Conservation (phyloP, 2,329 filamentous ascomycete species). For the Pseudopithomyces maydicus region DNA sequence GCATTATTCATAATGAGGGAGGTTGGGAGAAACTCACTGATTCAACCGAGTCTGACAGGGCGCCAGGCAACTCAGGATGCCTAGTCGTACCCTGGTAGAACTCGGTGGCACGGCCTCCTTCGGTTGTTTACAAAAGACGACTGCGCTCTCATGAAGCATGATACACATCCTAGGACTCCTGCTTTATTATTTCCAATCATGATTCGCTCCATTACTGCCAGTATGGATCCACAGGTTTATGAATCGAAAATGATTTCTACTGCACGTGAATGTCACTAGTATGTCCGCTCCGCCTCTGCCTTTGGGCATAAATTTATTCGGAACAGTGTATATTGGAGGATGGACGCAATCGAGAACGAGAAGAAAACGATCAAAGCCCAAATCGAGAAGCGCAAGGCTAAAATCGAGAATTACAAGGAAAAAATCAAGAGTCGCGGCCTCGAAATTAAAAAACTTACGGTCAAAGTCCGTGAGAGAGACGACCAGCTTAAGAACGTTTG, state of each 20-base stretch:
- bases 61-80: not conserved
- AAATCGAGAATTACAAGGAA: no score
- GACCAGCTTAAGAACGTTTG: not conserved
- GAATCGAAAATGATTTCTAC: not conserved
- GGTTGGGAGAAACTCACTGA: no score
- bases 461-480: not conserved
- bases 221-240: no score
- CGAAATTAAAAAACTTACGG: not conserved
- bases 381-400: no score
- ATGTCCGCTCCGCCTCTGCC: no score
- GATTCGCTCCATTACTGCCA: no score
- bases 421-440: not conserved
- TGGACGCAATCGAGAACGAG: not conserved
- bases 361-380: not conserved
- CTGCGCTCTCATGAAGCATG: no score
- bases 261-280: not conserved
- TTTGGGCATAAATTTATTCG: not conserved
- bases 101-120: not conserved
- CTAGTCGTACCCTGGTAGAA: not conserved
- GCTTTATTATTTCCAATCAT: no score
- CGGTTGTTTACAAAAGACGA: not conserved
- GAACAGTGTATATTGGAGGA: not conserved
- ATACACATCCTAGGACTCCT: no score
- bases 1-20: no score
- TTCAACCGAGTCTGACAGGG: no score